Percentiles rank a stretch among this genome's conserved stretches.
These are phyloP conservation scores for Lyophyllum shimeji DNA, from an alignment of 768 basidiomycete genomes.

Conservation along the genomic window DNA sequence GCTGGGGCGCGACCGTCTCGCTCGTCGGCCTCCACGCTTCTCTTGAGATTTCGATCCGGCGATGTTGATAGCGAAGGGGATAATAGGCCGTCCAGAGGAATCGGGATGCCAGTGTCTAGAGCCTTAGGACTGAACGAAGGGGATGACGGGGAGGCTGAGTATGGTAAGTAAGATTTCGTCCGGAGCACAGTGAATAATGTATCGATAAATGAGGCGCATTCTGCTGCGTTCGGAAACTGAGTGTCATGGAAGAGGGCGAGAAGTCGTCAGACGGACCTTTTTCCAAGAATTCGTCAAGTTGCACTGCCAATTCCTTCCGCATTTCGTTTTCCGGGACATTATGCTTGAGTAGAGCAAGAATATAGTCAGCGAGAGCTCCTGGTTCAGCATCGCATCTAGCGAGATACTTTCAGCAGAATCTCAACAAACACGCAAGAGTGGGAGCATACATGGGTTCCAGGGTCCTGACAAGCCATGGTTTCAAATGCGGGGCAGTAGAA, in stretches of 20 bases:
- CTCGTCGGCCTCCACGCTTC: conserved; percentile 62
- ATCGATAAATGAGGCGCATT: conserved; percentile 77
- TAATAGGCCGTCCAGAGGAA: conserved; percentile 69
- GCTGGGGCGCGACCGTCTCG: conserved; percentile 55
- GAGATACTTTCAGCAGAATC: conserved; percentile 17
- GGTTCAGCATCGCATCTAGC: conserved; percentile 95
- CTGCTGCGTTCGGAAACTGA: conserved; percentile 30
- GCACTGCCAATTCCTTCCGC: conserved; percentile 69
- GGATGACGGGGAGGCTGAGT: conserved; percentile 44
- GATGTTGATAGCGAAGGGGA: conserved; percentile 41
- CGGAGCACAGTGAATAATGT: conserved; percentile 83
- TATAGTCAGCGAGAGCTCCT: conserved; percentile 89
- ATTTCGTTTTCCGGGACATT: conserved; percentile 83
- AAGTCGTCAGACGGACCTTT: conserved; percentile 54
- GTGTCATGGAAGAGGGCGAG: conserved; percentile 14
- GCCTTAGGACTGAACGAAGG: conserved; percentile 40
- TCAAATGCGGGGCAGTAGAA: conserved; percentile 64
- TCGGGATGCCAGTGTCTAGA: conserved; percentile 72
- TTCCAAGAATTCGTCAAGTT: conserved; percentile 92
- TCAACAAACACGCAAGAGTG: conserved; percentile 6
- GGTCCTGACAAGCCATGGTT: conserved; percentile 84
- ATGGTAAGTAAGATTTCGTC: conserved; percentile 84
- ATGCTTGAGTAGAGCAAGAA: conserved; percentile 90
- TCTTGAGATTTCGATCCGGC: conserved; percentile 62
- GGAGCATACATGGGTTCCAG: conserved; percentile 84